Evolutionary conservation across 2,329 filamentous ascomycete genomes (phyloP).

Genomic region (Alternaria hordeiaustralica): DNA sequence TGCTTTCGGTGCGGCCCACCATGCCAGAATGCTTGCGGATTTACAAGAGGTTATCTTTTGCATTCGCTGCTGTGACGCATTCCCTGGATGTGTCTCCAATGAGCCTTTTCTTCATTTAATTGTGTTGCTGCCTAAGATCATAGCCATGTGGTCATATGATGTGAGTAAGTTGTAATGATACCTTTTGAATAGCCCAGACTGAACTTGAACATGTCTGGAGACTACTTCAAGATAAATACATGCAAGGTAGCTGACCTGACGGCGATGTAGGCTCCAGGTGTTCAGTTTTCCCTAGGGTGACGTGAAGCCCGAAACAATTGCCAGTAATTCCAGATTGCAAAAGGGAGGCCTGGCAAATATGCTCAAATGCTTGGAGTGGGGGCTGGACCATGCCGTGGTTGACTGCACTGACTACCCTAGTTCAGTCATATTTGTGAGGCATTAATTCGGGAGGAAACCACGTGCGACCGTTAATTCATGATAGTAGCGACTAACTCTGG

Average conservation of each 20-base stretch:
- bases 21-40: neutral
- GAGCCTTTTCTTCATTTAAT: neutral
- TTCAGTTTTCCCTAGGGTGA: neutral
- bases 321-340: neutral
- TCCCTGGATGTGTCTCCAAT: neutral
- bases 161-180: neutral
- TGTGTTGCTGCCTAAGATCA: neutral
- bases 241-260: neutral
- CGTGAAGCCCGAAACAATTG: neutral
- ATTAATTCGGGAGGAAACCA: neutral
- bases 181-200: neutral
- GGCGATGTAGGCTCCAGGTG: neutral
- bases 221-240: neutral
- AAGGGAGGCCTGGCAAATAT: neutral
- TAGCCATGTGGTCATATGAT: neutral
- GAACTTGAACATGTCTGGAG: neutral
- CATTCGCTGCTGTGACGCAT: neutral
- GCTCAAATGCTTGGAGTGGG: neutral
- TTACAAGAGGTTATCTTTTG: neutral
- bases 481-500: neutral
- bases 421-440: neutral
- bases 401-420: neutral
- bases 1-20: neutral
- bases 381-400: neutral
- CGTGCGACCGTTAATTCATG: neutral